Base-by-base conservation (phyloP, 2,329 filamentous ascomycete species). In the Stenocarpella maydis region DNA sequence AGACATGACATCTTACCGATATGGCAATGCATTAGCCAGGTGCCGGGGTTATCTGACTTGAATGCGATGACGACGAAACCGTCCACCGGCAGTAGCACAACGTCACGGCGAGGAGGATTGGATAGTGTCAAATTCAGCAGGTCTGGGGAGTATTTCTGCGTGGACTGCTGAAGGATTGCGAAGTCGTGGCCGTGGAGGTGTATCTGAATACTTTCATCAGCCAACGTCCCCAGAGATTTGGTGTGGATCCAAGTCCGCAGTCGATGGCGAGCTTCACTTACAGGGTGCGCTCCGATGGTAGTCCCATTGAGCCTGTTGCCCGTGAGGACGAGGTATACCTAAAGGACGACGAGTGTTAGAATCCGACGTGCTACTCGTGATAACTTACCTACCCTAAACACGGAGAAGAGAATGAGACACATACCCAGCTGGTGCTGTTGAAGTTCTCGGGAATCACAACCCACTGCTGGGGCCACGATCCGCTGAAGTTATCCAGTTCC, bases 21-120 rank as follows among this genome's bases (percentile, higher is more conserved):
- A 73, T 86, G 84, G 73, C 84, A 86, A 74, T 86, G 84, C 72
- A 86, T 80, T 1, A 84, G 75, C 84, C 84, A 86, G 0, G 78
- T 77, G 0, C 85, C 85, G 1, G 85, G 83, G 75, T 87, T 88
- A 67, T 82, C 79, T 0, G 81, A 80, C 73, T 84, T 77, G 71
- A 86, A 84, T 2, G 83, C 85, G 65, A 88, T 77, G n/a, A 85
- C 82, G 4, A 86, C 66, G 74, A 83, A 83, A 0, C 85, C 85
- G 12, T 73, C 72, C 1, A 74, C 74, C 0, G 80, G 81, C 2
- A 88, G 78, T 71, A 84, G 80, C 7, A 85, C 84, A 2, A 84
- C 83, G 72, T 88, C 86, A 43, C 86, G 81, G 12, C 86, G 83
- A 31, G 84, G 81, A 1, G 86, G 85, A 74, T 87, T 88, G 61